A percentile compares a stretch with the other conserved stretches of the same genome.
Conservation (phyloP, 495 filamentous ascomycete genomes). For the Amorphotheca resinae region DNA sequence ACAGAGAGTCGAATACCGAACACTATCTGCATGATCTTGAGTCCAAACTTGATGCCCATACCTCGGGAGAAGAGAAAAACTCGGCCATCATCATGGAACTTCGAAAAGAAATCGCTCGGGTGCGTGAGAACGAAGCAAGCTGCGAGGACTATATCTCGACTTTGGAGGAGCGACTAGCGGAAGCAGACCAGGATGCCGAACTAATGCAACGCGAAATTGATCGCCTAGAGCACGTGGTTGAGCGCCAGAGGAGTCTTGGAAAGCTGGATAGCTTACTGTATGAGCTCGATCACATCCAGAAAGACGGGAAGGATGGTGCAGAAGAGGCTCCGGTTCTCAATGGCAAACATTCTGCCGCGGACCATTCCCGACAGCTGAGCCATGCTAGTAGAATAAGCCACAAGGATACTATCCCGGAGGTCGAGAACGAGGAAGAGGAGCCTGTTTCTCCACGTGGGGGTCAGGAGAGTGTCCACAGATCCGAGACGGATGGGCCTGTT, state of each 20-base stretch:
- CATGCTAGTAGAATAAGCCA: constrained; percentile 38
- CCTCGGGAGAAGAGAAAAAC: constrained; percentile 87
- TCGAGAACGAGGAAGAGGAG: constrained; percentile 24
- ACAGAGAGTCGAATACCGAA: constrained; percentile 82
- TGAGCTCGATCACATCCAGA: constrained; percentile 74
- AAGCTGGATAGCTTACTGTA: constrained; percentile 87
- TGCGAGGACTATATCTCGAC: constrained; percentile 96
- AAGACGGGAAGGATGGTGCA: constrained; percentile 37
- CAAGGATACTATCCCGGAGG: constrained; percentile 40
- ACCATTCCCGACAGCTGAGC: constrained; percentile 38
- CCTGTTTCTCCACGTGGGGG: background rate
- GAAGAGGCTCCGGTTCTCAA: constrained; percentile 25
- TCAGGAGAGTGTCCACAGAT: constrained; percentile 7
- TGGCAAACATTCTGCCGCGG: constrained; percentile 19
- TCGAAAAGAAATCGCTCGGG: constrained; percentile 79
- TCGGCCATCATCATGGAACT: constrained; percentile 72
- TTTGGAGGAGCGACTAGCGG: constrained; percentile 87
- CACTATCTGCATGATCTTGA: constrained; percentile 87
- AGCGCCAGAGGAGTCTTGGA: constrained; percentile 87
- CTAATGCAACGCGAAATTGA: constrained; percentile 94
- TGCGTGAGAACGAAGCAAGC: constrained; percentile 78
- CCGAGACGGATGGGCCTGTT: constrained; percentile 17
- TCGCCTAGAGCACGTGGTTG: constrained; percentile 85
- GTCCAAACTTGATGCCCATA: constrained; percentile 74
- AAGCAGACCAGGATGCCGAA: constrained; percentile 91